These are phyloP conservation scores for Porcisia deanei DNA, from an alignment of 208 protist species.

Conservation along the genomic window DNA sequence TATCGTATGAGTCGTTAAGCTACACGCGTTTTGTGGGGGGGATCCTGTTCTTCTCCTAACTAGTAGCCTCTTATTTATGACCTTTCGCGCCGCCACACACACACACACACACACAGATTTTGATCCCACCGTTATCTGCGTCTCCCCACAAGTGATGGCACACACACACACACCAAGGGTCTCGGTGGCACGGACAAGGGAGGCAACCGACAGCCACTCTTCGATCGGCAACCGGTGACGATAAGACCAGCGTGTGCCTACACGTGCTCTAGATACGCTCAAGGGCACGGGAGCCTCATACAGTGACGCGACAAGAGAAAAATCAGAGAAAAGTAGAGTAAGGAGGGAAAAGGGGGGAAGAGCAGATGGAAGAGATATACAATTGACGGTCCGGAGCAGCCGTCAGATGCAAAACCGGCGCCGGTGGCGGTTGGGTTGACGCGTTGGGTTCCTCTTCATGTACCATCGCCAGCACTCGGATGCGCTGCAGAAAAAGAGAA, in stretches of 20 bases:
- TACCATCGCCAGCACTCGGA: neutral
- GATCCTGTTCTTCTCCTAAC: too few species aligned
- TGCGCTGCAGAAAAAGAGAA: too few species aligned
- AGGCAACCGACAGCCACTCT: neutral
- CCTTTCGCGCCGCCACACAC: too few species aligned
- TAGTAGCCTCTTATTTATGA: too few species aligned
- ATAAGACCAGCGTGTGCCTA: neutral
- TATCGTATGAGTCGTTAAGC: neutral
- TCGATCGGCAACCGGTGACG: neutral
- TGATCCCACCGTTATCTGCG: too few species aligned
- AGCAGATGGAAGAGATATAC: neutral
- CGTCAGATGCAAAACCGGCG: neutral
- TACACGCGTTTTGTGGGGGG: too few species aligned
- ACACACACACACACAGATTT: too few species aligned
- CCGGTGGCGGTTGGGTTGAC: neutral
- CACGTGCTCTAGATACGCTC: neutral
- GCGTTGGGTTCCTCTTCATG: neutral
- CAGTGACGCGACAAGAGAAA: neutral
- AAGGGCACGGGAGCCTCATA: neutral
- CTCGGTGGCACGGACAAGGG: neutral
- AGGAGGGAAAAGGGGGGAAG: neutral
- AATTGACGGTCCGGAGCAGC: neutral
- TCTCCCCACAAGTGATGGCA: too few species aligned
- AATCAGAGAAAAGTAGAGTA: neutral
- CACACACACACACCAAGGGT: too few species aligned